phyloP scores from a whole-genome alignment of 352 stramenopile genomes.

The Peronospora belbahrii region DNA sequence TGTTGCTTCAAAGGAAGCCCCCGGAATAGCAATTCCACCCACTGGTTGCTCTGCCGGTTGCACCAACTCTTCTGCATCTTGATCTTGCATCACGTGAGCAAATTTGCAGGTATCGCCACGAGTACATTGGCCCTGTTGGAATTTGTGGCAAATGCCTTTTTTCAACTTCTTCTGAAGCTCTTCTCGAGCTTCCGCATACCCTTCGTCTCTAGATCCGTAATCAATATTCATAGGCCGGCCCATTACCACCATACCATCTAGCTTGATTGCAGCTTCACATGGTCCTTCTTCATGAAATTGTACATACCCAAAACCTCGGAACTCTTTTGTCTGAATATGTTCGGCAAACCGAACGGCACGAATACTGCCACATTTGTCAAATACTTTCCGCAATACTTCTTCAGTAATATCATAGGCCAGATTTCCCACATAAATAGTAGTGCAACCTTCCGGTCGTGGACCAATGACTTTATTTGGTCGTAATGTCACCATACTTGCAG shows the following conservation, averaged over 20 bases:
- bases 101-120: conserved; percentile 66
- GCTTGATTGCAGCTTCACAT: conserved; percentile 77
- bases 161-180: conserved; percentile 69
- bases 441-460: conserved; percentile 76
- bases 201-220: conserved; percentile 65
- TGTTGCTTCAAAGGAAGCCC: conserved; percentile 18
- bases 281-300: conserved; percentile 89
- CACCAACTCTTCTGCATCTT: conserved; percentile 46
- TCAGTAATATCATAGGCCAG: conserved; percentile 92
- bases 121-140: conserved; percentile 50
- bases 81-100: conserved; percentile 53
- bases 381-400: conserved; percentile 80
- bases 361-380: conserved; percentile 66
- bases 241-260: conserved; percentile 80
- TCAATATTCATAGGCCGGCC: conserved; percentile 77
- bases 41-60: conserved; percentile 28
- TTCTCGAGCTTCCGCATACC: conserved; percentile 55
- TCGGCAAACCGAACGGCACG: conserved; percentile 78
- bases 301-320: conserved; percentile 85
- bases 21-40: conserved; percentile 14
- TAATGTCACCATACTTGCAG: not conserved
- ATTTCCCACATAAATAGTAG: conserved; percentile 93
- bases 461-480: conserved; percentile 48
- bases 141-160: conserved; percentile 71
- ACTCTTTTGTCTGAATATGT: conserved; percentile 82